Base-by-base conservation (phyloP, 495 filamentous ascomycete species). In the Aspergillus bridgeri region DNA sequence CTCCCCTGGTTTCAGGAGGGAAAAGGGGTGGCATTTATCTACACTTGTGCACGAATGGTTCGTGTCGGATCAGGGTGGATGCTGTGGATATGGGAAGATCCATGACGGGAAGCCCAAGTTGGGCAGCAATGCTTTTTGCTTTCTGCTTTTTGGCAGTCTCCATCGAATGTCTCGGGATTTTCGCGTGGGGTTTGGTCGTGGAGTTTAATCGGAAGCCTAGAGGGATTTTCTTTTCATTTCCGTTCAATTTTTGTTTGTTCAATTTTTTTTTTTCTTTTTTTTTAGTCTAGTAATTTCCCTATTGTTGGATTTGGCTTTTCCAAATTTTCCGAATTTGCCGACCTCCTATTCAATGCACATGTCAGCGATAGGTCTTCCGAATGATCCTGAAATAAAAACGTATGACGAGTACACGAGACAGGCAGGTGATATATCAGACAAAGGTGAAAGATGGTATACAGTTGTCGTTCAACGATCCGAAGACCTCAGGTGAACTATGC, bases 401-500 rank as follows among this genome's bases (percentile, higher is more conserved):
- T 23, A 15, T 22, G 57, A 54, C 27, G 48, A 53, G 42, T 43
- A 42, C 24, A 20, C 51, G 44, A 25, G 51, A 44, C 27, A 55
- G 54, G 51, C 38, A 54, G 54, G 60, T 48, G 29, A 46, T 21
- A 57, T 67, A 66, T 76, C 74, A 78, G 75, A 78, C 54, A 77
- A 63, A 67, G 57, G 55, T 65, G 67, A 73, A 75, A 78, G 73
- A 79, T 79, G 76, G 72, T 77, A 71, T 67, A 72, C 64, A 66
- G 65, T 76, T 77, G 58, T 79, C 76, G 72, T 77, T 76, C 75
- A 79, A 55, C 52, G 65, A 68, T 72, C 72, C 69, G 69, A 72
- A 77, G 74, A 79, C 66, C 66, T 76, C 75, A 77, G 75, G 66
- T 79, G 76, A 79, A 79, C 76, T 79, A 79, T 77, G 75, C 76